Evolutionary conservation across 495 filamentous ascomycete species (phyloP), one percentile per base, ranked within the genome.

Genomic region (Evernia prunastri): DNA sequence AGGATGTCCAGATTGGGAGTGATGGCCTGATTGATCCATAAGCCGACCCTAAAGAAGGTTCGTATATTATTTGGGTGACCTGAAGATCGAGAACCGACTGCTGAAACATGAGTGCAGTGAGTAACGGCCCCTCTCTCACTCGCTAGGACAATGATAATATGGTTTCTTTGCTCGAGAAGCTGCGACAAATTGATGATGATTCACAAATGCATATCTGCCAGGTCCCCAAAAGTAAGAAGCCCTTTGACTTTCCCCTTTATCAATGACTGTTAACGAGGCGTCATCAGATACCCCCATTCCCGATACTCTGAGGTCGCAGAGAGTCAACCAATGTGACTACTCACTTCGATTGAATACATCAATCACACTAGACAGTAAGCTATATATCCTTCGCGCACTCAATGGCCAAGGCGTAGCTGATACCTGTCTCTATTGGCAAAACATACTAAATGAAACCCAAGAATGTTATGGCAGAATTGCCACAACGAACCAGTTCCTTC

Each of bases 281-380:
- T 12, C 1, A n/a, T 10, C 23, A 57, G 54, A 57, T 57, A 57
- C 31, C 20, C 54, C 53, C 1, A 57, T 57, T n/a, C 29, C 54
- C 9, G 9, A 36, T 23, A 36, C 15, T 57, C 35, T 57, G 9
- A 29, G 31, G 5, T 20, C 36, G n/a, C n/a, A 31, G 54, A 57
- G 27, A 57, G 3, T 10, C 15, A 31, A 20, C 17, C 4, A 20
- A 5, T 20, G n/a, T 43, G 4, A 20, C 8, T 57, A 36, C 31
- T 36, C 9, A 23, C 31, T 36, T 10, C 54, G 25, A 57, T 35
- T 31, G 36, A 57, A 57, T 2, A 35, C 25, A 23, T 17, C 54
- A 33, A n/a, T 57, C 2, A 57, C 54, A 57, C 54, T 57, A 36
- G 31, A 36, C 17, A n/a, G n/a, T n/a, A n/a, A n/a, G n/a, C n/a